Percentiles rank a stretch among this genome's conserved stretches.
phyloP scores from a whole-genome alignment of 352 stramenopile species.

The Phytophthora tubulina region DNA sequence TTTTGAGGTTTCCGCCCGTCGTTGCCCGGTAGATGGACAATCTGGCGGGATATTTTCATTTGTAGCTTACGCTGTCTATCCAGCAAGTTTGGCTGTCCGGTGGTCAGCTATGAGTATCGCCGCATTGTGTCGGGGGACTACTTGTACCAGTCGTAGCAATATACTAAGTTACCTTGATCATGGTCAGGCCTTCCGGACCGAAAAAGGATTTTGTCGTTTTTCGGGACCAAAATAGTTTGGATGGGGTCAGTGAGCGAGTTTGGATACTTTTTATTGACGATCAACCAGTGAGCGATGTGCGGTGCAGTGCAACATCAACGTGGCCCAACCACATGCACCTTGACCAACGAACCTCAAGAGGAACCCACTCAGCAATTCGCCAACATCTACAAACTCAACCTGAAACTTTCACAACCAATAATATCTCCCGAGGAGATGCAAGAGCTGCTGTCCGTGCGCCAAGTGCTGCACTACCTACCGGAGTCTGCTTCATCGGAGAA shows the following conservation, averaged over 20 bases:
- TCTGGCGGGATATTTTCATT: background rate
- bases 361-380: slow-evolving; percentile 30
- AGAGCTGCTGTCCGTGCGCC: slow-evolving; percentile 38
- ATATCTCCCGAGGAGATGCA: slow-evolving; percentile 47
- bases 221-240: slow-evolving; percentile 2
- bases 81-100: background rate
- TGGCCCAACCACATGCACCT: slow-evolving; percentile 7
- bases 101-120: background rate
- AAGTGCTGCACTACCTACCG: slow-evolving; percentile 42
- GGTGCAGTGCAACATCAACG: background rate
- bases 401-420: slow-evolving; percentile 16
- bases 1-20: no score
- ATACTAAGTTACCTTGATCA: background rate
- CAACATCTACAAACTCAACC: slow-evolving; percentile 6
- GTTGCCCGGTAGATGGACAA: no score
- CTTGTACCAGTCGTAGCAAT: background rate
- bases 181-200: slow-evolving; percentile 6
- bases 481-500: slow-evolving; percentile 34
- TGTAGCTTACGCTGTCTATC: background rate
- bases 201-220: slow-evolving; percentile 36
- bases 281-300: background rate
- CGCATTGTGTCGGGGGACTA: background rate
- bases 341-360: slow-evolving; percentile 1
- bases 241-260: slow-evolving; percentile 6
- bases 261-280: slow-evolving; percentile 34